Evolutionary conservation across 495 filamentous ascomycete species (phyloP).

Genomic region (Neurospora discreta): DNA sequence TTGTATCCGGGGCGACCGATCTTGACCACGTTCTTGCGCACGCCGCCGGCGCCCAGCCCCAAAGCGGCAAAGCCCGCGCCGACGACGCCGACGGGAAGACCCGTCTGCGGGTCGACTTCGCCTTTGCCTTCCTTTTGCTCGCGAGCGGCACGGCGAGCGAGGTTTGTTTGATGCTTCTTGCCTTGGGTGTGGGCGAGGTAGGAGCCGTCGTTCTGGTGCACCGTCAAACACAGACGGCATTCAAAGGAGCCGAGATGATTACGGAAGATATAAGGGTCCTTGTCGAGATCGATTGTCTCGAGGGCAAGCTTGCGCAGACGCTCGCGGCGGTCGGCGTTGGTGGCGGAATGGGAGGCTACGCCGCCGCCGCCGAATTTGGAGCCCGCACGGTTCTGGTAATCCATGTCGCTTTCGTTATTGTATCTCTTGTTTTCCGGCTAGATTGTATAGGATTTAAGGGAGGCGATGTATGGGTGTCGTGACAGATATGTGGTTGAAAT

Average conservation of each 20-base stretch:
- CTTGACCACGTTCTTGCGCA: slow-evolving; percentile 86
- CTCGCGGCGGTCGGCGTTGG: slow-evolving; percentile 94
- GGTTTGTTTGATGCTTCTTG: slow-evolving; percentile 97
- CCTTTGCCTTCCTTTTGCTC: slow-evolving; percentile 75
- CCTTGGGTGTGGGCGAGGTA: slow-evolving; percentile 99
- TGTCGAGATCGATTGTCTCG: slow-evolving; percentile 97
- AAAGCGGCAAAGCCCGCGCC: slow-evolving; percentile 52
- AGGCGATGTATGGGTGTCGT: background rate
- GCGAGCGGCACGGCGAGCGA: slow-evolving; percentile 87
- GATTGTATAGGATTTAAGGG: background rate
- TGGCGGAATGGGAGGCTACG: slow-evolving; percentile 83
- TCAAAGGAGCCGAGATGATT: slow-evolving; percentile 99
- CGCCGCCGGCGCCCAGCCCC: slow-evolving; percentile 29
- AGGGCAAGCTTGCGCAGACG: slow-evolving; percentile 95
- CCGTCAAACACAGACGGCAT: slow-evolving; percentile 92
- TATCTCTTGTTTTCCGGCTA: background rate
- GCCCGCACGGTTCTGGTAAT: slow-evolving; percentile 82
- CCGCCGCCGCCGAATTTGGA: slow-evolving; percentile 98
- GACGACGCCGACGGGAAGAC: slow-evolving; percentile 61
- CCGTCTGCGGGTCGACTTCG: slow-evolving; percentile 63
- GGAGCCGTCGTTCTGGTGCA: slow-evolving; percentile 99
- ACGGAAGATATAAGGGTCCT: slow-evolving; percentile 99
- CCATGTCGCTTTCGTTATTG: slow-evolving; percentile 29
- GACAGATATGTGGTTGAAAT: background rate
- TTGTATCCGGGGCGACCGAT: slow-evolving; percentile 96